These are phyloP conservation scores for Populus tremula DNA, from an alignment of 345 rosid genomes.

Conservation along the genomic window DNA sequence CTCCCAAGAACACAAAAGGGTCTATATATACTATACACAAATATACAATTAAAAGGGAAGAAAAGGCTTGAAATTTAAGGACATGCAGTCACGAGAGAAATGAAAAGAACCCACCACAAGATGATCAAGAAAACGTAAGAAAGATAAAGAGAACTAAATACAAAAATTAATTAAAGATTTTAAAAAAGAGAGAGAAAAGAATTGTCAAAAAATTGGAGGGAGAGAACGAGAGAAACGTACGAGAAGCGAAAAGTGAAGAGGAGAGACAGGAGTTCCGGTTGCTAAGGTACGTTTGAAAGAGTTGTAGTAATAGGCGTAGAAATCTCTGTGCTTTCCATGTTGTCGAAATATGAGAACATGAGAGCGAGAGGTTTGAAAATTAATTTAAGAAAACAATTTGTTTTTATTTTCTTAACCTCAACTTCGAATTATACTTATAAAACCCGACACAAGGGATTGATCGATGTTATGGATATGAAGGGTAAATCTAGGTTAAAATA, in stretches of 20 bases:
- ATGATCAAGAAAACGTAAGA: not conserved
- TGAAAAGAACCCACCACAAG: not conserved
- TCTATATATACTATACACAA: not conserved
- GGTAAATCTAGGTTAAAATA: too few species aligned
- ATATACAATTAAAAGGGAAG: not conserved
- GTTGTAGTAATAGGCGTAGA: slow-evolving; percentile 6
- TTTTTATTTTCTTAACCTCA: not conserved
- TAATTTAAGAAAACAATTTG: not conserved
- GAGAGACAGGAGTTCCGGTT: not conserved
- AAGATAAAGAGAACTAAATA: not conserved
- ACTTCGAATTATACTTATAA: too few species aligned
- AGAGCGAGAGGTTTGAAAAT: not conserved
- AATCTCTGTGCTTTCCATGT: slow-evolving; percentile 7
- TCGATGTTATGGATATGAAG: too few species aligned
- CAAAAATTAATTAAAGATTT: not conserved
- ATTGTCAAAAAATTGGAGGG: not conserved
- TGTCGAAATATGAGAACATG: not conserved
- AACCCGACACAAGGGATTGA: too few species aligned
- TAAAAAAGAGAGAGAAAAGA: not conserved
- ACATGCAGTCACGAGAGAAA: not conserved
- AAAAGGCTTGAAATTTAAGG: not conserved
- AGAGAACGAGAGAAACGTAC: not conserved
- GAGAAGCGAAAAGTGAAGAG: not conserved
- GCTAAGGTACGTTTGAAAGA: not conserved
- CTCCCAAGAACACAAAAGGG: not conserved